Conservation (phyloP, 345 rosid genomes). For the Lepidium didymum region DNA sequence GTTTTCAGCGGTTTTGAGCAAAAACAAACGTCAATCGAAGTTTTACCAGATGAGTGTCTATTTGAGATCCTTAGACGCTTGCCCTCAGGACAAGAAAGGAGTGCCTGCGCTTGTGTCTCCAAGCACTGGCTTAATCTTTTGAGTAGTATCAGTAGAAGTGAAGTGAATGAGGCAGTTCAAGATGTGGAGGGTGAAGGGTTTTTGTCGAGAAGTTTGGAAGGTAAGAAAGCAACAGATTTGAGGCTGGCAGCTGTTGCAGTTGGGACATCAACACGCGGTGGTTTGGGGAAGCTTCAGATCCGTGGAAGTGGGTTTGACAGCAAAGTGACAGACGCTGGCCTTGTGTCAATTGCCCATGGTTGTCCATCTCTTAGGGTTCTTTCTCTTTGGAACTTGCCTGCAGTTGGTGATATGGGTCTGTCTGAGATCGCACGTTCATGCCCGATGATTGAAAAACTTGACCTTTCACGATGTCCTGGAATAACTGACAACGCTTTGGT, state of each 20-base stretch:
- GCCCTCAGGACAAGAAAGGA: constrained; percentile 72
- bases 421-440: constrained; percentile 71
- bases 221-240: constrained; percentile 79
- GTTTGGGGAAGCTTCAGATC: constrained; percentile 78
- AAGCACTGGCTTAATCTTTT: constrained; percentile 84
- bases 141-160: constrained; percentile 54
- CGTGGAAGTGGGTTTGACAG: constrained; percentile 56
- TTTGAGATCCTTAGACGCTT: constrained; percentile 80
- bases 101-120: constrained; percentile 76
- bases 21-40: constrained; percentile 57
- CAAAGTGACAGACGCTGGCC: constrained; percentile 66
- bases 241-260: constrained; percentile 84
- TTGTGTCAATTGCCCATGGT: constrained; percentile 61
- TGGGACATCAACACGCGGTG: constrained; percentile 81
- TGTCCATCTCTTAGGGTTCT: constrained; percentile 79
- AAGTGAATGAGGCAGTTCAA: constrained; percentile 31
- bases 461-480: constrained; percentile 61
- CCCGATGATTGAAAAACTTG: constrained; percentile 68
- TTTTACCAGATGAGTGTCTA: constrained; percentile 88
- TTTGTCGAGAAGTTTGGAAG: constrained; percentile 77
- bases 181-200: constrained; percentile 53
- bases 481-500: constrained; percentile 56
- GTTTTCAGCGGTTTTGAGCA: constrained; percentile 52
- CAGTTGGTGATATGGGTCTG: constrained; percentile 59
- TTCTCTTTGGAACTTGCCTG: constrained; percentile 73